phyloP scores from a whole-genome alignment of 176 grass and related monocot genomes.

The Areca catechu region DNA sequence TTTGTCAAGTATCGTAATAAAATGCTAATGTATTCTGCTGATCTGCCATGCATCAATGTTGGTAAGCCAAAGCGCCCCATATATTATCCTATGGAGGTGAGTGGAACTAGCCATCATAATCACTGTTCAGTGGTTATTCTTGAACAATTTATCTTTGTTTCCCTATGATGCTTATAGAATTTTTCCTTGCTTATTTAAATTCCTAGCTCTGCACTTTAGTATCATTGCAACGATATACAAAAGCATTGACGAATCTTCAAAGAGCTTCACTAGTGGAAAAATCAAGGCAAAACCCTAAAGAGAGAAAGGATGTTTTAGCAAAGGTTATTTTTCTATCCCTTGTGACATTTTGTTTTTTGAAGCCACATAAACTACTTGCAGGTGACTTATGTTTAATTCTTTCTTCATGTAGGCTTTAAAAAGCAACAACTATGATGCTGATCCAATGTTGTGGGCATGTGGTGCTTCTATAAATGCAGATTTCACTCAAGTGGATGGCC shows the following conservation, averaged over 20 bases:
- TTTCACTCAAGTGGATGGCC: slow-evolving; percentile 66
- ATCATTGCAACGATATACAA: slow-evolving; percentile 75
- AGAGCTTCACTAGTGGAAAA: slow-evolving; percentile 74
- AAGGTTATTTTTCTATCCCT: slow-evolving; percentile 8
- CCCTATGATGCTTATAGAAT: slow-evolving; percentile 8
- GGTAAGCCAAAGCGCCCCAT: slow-evolving; percentile 78
- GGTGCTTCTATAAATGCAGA: slow-evolving; percentile 45
- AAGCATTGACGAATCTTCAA: slow-evolving; percentile 54
- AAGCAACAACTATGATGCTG: slow-evolving; percentile 53
- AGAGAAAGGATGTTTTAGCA: slow-evolving; percentile 63
- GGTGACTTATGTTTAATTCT: too few species aligned
- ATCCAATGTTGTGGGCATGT: slow-evolving; percentile 59
- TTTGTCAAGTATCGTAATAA: slow-evolving; percentile 54
- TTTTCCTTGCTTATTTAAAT: slow-evolving; percentile 11
- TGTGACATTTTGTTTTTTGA: too few species aligned
- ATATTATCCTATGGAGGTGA: slow-evolving; percentile 63
- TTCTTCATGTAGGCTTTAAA: slow-evolving; percentile 28
- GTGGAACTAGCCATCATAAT: neutral
- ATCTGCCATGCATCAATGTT: slow-evolving; percentile 84
- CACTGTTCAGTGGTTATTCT: too few species aligned
- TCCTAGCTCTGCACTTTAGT: slow-evolving; percentile 49
- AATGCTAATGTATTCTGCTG: slow-evolving; percentile 44
- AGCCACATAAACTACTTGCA: too few species aligned
- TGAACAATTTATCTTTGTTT: too few species aligned
- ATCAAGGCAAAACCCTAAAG: slow-evolving; percentile 79